A percentile compares a stretch with the other conserved stretches of the same genome.
phyloP scores from a whole-genome alignment of 202 grass and related monocot species.

The Dendrocalamus latiflorus region DNA sequence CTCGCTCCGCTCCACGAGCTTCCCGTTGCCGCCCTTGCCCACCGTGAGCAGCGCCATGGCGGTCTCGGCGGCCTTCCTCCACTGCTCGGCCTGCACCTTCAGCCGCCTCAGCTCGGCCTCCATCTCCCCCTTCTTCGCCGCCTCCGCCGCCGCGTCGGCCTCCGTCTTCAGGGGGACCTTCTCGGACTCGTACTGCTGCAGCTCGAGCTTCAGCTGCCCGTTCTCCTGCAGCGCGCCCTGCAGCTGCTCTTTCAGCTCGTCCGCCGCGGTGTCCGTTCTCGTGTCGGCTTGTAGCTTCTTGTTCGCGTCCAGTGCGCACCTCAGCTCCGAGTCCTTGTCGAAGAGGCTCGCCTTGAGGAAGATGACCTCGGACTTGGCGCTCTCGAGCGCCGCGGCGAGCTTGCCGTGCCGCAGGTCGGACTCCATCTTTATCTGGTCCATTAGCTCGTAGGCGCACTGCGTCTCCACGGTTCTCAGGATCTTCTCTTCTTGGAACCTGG shows the following conservation, averaged over 20 bases:
- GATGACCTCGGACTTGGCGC: slow-evolving; percentile 56
- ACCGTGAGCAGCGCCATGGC: slow-evolving; percentile 80
- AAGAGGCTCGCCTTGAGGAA: slow-evolving; percentile 87
- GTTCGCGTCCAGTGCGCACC: slow-evolving; percentile 39
- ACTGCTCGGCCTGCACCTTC: slow-evolving; percentile 94
- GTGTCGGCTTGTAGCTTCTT: slow-evolving; percentile 40
- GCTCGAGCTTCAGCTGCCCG: slow-evolving; percentile 45
- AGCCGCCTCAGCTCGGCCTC: slow-evolving; percentile 73
- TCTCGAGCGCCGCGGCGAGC: slow-evolving; percentile 36
- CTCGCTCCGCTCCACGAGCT: slow-evolving; percentile 55
- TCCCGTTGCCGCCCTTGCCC: slow-evolving; percentile 63
- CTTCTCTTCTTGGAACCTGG: slow-evolving; percentile 55
- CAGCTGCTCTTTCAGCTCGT: slow-evolving; percentile 44
- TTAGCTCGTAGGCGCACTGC: slow-evolving; percentile 57
- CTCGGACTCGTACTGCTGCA: slow-evolving; percentile 38
- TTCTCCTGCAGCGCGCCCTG: slow-evolving; percentile 47
- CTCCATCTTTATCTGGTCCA: slow-evolving; percentile 59
- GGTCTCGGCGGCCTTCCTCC: slow-evolving; percentile 89
- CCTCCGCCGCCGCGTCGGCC: slow-evolving; percentile 28
- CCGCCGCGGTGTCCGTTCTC: slow-evolving; percentile 7
- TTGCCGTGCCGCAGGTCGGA: slow-evolving; percentile 56
- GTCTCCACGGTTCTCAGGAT: slow-evolving; percentile 71
- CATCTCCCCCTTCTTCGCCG: slow-evolving; percentile 50
- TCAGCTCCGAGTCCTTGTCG: slow-evolving; percentile 68
- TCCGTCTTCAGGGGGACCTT: slow-evolving; percentile 32